Conservation (phyloP, 768 basidiomycete genomes). For the Rhodosporidiobolus odoratus region DNA sequence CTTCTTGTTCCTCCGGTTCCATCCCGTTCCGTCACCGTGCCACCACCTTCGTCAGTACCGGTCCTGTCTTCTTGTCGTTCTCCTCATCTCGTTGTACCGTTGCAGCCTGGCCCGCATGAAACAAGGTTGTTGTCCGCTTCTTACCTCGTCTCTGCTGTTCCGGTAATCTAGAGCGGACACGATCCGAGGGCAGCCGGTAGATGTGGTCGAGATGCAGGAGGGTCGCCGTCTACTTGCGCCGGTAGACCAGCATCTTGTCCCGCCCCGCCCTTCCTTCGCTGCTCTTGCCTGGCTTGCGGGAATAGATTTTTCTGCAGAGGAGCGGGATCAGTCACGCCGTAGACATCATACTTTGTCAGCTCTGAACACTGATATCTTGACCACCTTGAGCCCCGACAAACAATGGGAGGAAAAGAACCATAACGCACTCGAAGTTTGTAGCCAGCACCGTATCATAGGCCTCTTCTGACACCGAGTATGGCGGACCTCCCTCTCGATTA, state of each 20-base stretch:
- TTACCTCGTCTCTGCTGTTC: no score
- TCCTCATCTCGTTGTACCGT: no score
- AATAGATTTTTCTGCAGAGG: constrained; percentile 19
- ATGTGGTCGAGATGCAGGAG: no score
- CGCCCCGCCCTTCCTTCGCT: constrained; percentile 16
- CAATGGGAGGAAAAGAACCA: not conserved
- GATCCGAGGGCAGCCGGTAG: not conserved
- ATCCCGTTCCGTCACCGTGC: no score
- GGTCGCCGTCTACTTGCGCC: constrained; percentile 21
- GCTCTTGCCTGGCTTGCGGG: constrained; percentile 7
- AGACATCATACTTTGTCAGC: no score
- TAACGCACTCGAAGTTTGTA: constrained; percentile 37
- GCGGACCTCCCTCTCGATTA: constrained; percentile 55
- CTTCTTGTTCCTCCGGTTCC: no score
- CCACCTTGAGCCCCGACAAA: not conserved
- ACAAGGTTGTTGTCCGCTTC: no score
- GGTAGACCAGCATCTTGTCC: constrained; percentile 31
- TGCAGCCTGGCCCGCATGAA: no score
- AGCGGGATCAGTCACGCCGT: fast-evolving
- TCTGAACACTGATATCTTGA: no score
- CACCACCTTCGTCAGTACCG: no score
- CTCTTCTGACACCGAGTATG: constrained; percentile 58
- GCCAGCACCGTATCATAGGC: constrained; percentile 57
- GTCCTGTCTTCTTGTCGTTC: no score
- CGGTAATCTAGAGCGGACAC: no score